Evolutionary conservation across 805 yeast genomes (phyloP), one percentile per base, ranked within the genome.

Genomic region (Kazachstania psychrophila): DNA sequence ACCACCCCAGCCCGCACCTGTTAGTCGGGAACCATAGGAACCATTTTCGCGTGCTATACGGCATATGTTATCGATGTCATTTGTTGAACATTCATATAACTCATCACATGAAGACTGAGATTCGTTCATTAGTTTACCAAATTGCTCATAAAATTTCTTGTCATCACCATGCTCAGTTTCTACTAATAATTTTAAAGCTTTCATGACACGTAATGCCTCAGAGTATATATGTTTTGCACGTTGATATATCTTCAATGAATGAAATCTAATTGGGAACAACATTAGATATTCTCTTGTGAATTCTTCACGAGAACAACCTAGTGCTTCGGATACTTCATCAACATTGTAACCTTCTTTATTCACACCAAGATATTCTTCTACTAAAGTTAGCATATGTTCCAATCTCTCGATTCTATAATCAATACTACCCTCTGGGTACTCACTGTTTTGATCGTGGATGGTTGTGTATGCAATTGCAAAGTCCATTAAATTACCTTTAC

Each of bases 1-100:
- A 5, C 87, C 87, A 25, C 87, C 87, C 69, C 77, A 79, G 3
- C 87, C 88, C 7, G 87, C 87, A 16, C 87, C 87, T 4, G 87
- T 79, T n/a, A 77, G 68, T 39, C 88, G 65, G 1, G 83, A 73
- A n/a, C 87, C 87, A 40, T 58, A 65, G 0, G 83, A 64, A 3
- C 87, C 88, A 44, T 70, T 65, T 1, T 44, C 49, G 28, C 63
- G 53, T 3, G 84, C 85, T 36, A 79, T 68, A 6, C 49, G 37
- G 49, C 81, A 74, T 27, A 79, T 52, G 9, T 56, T 55, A 39
- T 78, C 73, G 33, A 77, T 66, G 42, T 71, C 77, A 1, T 64
- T 65, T 39, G 72, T 69, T 1, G 83, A 75, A 38, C 79, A 73
- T 41, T 75, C 68, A 56, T 66, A 73, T 25, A 65, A 52, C 18